phyloP scores from a whole-genome alignment of 257 asterid genomes.

The Jacaranda copaia region DNA sequence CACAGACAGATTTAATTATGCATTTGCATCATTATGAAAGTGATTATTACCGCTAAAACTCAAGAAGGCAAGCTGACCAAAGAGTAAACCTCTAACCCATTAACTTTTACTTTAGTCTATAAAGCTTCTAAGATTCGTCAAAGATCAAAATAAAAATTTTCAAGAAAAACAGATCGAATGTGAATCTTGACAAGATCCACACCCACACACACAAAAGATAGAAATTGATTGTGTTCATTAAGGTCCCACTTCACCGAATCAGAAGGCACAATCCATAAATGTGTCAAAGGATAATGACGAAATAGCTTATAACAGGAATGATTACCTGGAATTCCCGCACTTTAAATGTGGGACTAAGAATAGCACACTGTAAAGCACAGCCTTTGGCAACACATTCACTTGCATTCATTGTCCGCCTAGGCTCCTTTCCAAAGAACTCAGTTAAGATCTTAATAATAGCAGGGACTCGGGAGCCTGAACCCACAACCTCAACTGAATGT shows the following conservation, averaged over 20 bases:
- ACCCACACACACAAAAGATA: too few species aligned
- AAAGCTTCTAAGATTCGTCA: not conserved
- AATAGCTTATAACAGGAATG: not conserved
- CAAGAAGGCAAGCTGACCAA: not conserved
- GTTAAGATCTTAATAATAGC: conserved; percentile 81
- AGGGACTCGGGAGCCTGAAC: conserved; percentile 96
- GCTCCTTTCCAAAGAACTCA: conserved; percentile 90
- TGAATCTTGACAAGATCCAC: not conserved
- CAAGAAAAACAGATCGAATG: not conserved
- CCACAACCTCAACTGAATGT: conserved; percentile 89
- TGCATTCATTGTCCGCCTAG: conserved; percentile 98
- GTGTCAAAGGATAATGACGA: not conserved
- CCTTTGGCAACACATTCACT: conserved; percentile 98
- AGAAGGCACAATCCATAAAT: not conserved
- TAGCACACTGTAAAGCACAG: conserved; percentile 87
- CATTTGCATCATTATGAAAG: not conserved
- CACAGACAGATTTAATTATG: not conserved
- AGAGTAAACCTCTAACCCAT: not conserved
- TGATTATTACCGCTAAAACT: not conserved
- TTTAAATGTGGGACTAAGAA: conserved; percentile 92
- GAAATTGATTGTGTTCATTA: not conserved
- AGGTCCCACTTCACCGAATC: not conserved
- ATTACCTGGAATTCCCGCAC: conserved; percentile 92
- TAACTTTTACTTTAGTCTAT: not conserved
- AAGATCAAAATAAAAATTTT: not conserved